Base-by-base conservation (phyloP, 495 filamentous ascomycete species). In the Annulohypoxylon stygium region DNA sequence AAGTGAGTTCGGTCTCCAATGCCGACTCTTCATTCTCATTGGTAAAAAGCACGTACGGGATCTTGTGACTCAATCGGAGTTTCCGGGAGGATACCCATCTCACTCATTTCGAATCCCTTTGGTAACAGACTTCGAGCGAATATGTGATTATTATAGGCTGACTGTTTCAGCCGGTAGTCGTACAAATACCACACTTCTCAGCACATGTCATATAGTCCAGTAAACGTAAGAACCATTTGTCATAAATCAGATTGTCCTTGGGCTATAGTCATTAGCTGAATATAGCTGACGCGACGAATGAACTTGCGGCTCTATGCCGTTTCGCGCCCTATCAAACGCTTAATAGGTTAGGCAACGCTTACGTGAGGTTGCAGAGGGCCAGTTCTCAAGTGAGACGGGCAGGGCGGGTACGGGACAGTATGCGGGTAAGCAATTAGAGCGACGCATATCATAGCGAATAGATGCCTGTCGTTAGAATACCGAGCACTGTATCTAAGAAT, bases 341-440 rank as follows among this genome's bases (percentile, higher is more conserved):
- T 37, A 37, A 53, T 43, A 45, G 48, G 12, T n/a, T n/a, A 58
- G 23, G 39, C 14, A 18, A 18, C 41, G 54, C 68, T 65, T 33
- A 71, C 61, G 54, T 60, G 57, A 68, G 65, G 34, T 30, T 43
- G 34, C 18, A 11, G 36, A 41, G 43, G 26, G 16, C 51, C 26
- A 34, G 30, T 43, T 65, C 41, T 61, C 39, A 48, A 58, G 61
- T 66, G 30, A 66, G 69, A 61, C 54, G 69, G 45, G 26, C 61
- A 37, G 23, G 33, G 9, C 54, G 69, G 47, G 26, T 66, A 39
- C 34, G 43, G n/a, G 16, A 30, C 30, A 36, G 18, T 39, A 61
- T 71, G 69, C 62, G 60, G 55, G 62, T 66, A 33, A 71, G 57
- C 57, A 34, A 61, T 11, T 11, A 23, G 61, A 36, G 62, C 54